A percentile compares a stretch with the other conserved stretches of the same genome.
Conservation (phyloP, 75 land plant species). For the Ceratopteris richardii region DNA sequence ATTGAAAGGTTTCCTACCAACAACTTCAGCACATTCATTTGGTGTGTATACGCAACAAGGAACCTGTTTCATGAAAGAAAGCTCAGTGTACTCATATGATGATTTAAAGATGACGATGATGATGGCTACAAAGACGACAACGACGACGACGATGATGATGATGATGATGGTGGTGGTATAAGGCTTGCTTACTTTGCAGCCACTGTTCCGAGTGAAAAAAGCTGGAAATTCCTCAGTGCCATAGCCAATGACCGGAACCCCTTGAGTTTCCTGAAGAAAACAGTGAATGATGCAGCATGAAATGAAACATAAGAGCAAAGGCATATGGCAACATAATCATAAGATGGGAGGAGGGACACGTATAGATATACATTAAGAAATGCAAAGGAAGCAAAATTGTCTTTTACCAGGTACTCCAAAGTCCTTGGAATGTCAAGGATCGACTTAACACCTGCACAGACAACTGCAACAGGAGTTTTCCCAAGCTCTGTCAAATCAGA, state of each 20-base stretch:
- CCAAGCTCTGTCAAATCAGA: constrained; percentile 99
- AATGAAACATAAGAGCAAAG: neutral
- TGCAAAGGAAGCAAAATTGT: neutral
- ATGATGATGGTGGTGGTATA: neutral
- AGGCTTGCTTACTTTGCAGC: constrained; percentile 46
- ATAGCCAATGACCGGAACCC: constrained; percentile 85
- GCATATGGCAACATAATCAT: too few species aligned
- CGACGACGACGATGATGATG: too few species aligned
- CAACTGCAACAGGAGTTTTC: constrained; percentile 77
- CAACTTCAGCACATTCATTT: constrained; percentile 81
- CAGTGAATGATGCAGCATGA: neutral
- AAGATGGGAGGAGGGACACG: too few species aligned
- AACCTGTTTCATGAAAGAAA: constrained; percentile 32
- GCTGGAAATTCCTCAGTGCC: constrained; percentile 85
- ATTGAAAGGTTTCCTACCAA: too few species aligned
- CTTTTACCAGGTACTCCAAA: constrained; percentile 77
- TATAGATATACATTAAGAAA: too few species aligned
- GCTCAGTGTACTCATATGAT: neutral
- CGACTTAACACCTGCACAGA: constrained; percentile 96
- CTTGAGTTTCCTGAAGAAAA: constrained; percentile 85
- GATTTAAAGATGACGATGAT: neutral
- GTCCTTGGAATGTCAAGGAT: constrained; percentile 93
- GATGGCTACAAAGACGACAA: neutral
- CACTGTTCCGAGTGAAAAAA: constrained; percentile 84
- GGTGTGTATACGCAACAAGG: constrained; percentile 61